Evolutionary conservation across 2,329 filamentous ascomycete species (phyloP), one percentile per base, ranked within the genome.

Genomic region (Colletotrichum sublineola): DNA sequence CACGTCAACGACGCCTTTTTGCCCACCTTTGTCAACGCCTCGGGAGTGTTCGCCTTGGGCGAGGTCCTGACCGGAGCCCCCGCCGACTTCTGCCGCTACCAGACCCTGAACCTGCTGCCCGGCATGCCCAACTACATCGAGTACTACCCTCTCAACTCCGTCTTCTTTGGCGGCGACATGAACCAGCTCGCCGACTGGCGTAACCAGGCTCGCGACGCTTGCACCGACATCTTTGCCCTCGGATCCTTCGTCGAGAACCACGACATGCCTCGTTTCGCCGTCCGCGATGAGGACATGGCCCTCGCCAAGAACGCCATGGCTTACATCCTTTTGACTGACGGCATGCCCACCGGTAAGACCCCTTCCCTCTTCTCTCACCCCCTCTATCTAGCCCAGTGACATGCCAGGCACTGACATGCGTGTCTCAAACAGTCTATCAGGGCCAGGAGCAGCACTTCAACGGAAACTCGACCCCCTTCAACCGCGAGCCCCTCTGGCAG

Each of bases 391-490:
- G n/a, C 29, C 3, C 8, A 20, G 20, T 33, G 48, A 46, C 20
- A 14, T 29, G 1, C 7, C 40, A 42, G 5, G 53, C 29, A 20
- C 31, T 71, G 24, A 71, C 68, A n/a, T 20, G 8, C 3, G 2
- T 44, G 56, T 38, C 29, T 38, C 53, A 38, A 53, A 53, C 7
- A 68, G 84, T 92, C 42, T 93, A 92, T 80, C 86, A 91, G 75
- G 91, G 90, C 48, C 89, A 90, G 74, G 91, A 92, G 79, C 90
- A 92, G 76, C 88, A 87, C 74, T 90, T 86, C 77, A 79, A 82
- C 2, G 84, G 83, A 29, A 82, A 79, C 53, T 80, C 80, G 56
- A 88, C 88, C 15, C 80, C 84, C 0, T 85, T 83, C 66, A 86
- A 87, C 76, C 87, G 89, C n/a, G 89, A 91, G 77, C 87, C 89